Base-by-base conservation (phyloP, 1,284 basidiomycete genomes). In the Agroathelia rolfsii region DNA sequence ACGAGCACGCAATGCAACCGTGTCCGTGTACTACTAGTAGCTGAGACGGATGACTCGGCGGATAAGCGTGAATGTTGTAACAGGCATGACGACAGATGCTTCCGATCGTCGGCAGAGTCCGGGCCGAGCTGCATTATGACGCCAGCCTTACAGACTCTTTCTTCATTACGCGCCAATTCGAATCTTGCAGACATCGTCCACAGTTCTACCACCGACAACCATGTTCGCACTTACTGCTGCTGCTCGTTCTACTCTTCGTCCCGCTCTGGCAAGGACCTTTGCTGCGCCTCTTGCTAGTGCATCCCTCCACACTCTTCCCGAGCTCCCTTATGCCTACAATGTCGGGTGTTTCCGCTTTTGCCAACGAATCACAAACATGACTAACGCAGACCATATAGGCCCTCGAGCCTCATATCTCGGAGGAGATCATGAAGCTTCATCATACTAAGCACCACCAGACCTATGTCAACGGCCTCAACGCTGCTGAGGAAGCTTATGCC, bases 371-470 rank as follows among this genome's bases (percentile, higher is more conserved):
- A 14, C 19, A 25, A 37, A 26, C 25, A 9, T 21, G 22, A 17
- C 16, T 24, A n/a, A 12, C 25, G 12, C 7, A 5, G 28, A 35
- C 24, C 22, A 35, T 34, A 23, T 9, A 73, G 70, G 79, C 76
- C n/a, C 71, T 83, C 38, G 78, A 85, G 55, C 80, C 81, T 9
- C 67, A 72, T 52, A 83, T 87, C 51, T 80, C 75, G 3, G 60
- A 69, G 47, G 75, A 89, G 58, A 93, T 90, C 48, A 92, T 92
- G 88, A 78, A 70, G 39, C 71, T 97, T 41, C 94, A 98, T 61
- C 93, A 98, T 68, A 76, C 76, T 47, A 94, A 92, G 69, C 94
- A 98, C 56, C 94, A 97, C 59, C 85, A 89, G 59, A 74, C 83
- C 14, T 95, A 94, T 57, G 88, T 95, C 40, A 88, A 79, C 49